Evolutionary conservation across 2,329 filamentous ascomycete genomes (phyloP).

Genomic region (Fusarium xyrophilum): DNA sequence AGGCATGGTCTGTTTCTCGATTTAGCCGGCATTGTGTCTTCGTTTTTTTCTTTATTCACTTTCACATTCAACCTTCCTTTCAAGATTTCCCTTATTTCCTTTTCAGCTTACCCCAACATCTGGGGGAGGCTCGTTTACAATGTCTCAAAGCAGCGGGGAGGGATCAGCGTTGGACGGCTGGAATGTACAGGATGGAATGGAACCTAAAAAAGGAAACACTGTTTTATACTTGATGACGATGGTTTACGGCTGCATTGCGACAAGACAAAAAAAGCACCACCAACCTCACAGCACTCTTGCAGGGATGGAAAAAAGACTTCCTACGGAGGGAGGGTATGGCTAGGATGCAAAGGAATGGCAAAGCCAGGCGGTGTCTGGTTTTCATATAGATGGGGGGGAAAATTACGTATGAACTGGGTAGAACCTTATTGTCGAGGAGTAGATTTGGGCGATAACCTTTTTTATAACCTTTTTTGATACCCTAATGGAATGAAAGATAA

Average conservation of each 20-base stretch:
- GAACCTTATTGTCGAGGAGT: slow-evolving; percentile 29
- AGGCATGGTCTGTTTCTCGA: slow-evolving; percentile 36
- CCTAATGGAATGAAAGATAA: slow-evolving; percentile 38
- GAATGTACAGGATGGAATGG: slow-evolving; percentile 37
- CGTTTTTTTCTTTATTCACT: slow-evolving; percentile 30
- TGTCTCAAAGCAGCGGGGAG: slow-evolving; percentile 30
- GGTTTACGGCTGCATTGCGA: slow-evolving; percentile 44
- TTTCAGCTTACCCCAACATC: slow-evolving; percentile 14
- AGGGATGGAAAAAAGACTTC: slow-evolving; percentile 5
- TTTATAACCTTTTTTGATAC: slow-evolving; percentile 34
- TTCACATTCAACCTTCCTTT: slow-evolving; percentile 13
- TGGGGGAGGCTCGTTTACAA: slow-evolving; percentile 20
- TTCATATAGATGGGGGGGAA: slow-evolving; percentile 30
- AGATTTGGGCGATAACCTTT: slow-evolving; percentile 30
- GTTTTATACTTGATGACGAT: slow-evolving; percentile 42
- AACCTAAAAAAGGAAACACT: slow-evolving; percentile 38
- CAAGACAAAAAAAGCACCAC: slow-evolving; percentile 37
- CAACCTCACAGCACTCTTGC: slow-evolving; percentile 15
- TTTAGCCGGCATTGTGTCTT: slow-evolving; percentile 38
- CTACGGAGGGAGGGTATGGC: slow-evolving; percentile 10
- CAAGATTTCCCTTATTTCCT: slow-evolving; percentile 12
- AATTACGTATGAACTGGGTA: slow-evolving; percentile 41
- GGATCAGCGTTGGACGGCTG: slow-evolving; percentile 32
- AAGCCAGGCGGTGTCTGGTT: slow-evolving; percentile 29
- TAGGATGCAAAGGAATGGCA: slow-evolving; percentile 16